Base-by-base conservation (phyloP, 768 basidiomycete species). In the Amanita exitialis region DNA sequence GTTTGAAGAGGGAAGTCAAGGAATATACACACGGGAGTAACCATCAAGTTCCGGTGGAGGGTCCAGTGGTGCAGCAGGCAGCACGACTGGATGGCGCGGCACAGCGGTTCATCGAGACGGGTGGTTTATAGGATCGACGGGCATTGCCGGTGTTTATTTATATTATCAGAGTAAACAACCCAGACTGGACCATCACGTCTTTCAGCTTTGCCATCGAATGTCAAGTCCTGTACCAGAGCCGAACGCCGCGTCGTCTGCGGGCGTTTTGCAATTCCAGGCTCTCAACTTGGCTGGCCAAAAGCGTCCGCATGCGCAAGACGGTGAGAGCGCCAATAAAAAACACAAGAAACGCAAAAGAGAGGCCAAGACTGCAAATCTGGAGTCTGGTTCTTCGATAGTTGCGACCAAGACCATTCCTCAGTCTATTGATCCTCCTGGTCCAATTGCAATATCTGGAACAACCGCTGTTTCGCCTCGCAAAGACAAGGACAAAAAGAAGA, bases 401-500 rank as follows among this genome's bases (percentile, higher is more conserved):
- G 49, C 41, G 42, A 21, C 41, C 49, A 12, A 32, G 18, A 9
- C 30, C 13, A 10, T 44, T 34, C 23, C 41, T 23, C 49, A 51
- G 21, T 35, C 49, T 32, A 12, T 43, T 20, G 35, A 34, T 12
- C 16, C 49, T 21, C 15, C 21, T 13, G 25, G 27, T n/a, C 21
- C 50, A 30, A 44, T 32, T 25, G 46, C 39, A 38, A 15, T 6
- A 7, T 32, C 41, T 35, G 34, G 20, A 12, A 27, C 23, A 4
- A 4, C 18, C 13, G 9, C 49, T 16, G 28, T 16, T 21, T 44
- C 42, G 6, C 41, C 39, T 25, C 27, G 38, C 7, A 27, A 18
- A 27, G 42, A 35, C 16, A 66, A 66, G 47, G 69, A 68, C 47
- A 71, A 66, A 56, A 70, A 66, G 61, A 69, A 63, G 54, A 65